A percentile compares a stretch with the other conserved stretches of the same genome.
These are phyloP conservation scores for Ustilago trichophora DNA, from an alignment of 1,284 basidiomycete species.

Conservation along the genomic window DNA sequence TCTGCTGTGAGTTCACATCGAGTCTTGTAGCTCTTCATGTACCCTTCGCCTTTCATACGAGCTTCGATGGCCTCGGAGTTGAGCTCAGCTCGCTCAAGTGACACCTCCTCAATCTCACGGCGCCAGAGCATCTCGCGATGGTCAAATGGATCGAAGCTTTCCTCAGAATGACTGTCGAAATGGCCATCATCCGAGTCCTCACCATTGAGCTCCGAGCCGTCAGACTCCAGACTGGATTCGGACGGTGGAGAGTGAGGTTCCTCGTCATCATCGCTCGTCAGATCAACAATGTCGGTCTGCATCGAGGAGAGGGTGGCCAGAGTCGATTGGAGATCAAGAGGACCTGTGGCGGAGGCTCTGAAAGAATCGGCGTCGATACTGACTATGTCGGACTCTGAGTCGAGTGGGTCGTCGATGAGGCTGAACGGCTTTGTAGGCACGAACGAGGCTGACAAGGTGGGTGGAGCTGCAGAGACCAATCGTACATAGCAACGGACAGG, in stretches of 20 bases:
- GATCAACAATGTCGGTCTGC: constrained; percentile 4
- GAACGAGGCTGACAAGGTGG: neutral
- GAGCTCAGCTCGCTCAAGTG: neutral
- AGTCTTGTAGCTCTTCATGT: constrained; percentile 4
- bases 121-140: neutral
- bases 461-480: neutral
- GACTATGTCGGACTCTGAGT: constrained; percentile 26
- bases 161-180: neutral
- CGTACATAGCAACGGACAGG: constrained; percentile 30
- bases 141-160: neutral
- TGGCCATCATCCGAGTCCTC: neutral
- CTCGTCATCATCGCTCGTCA: constrained; percentile 11
- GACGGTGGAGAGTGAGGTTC: too few relatives aligned
- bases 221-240: neutral
- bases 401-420: constrained; percentile 15
- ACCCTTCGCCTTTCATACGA: neutral
- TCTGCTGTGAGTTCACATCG: neutral
- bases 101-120: constrained; percentile 4
- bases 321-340: neutral
- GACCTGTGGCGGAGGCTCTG: neutral
- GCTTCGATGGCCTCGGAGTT: constrained; percentile 3
- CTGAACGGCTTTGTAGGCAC: neutral
- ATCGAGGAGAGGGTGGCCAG: neutral
- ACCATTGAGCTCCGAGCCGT: neutral
- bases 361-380: constrained; percentile 16